Evolutionary conservation across 1,284 basidiomycete species (phyloP).

Genomic region (Ceratorhiza oryzae-sativae): DNA sequence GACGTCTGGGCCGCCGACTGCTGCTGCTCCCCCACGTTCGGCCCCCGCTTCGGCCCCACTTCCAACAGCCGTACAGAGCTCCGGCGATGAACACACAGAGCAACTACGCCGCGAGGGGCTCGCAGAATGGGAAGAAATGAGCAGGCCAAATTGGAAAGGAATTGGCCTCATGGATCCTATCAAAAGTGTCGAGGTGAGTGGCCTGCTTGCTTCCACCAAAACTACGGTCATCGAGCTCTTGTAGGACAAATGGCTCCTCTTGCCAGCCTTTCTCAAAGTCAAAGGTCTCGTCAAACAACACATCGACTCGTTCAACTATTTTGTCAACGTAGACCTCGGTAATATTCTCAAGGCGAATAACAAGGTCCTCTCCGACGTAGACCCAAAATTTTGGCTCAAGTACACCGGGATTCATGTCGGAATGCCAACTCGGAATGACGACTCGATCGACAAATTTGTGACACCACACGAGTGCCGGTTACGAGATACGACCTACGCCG

Average conservation of each 20-base stretch:
- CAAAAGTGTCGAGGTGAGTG: slow-evolving; percentile 74
- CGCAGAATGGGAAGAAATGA: slow-evolving; percentile 67
- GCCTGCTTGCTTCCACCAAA: background rate
- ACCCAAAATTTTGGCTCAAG: slow-evolving; percentile 96
- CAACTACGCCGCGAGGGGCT: slow-evolving; percentile 50
- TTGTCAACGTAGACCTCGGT: slow-evolving; percentile 96
- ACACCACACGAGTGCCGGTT: slow-evolving; percentile 98
- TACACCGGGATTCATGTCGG: slow-evolving; percentile 96
- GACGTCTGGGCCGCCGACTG: background rate
- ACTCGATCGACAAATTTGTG: slow-evolving; percentile 81
- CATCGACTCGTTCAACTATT: slow-evolving; percentile 99
- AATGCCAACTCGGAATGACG: slow-evolving; percentile 88
- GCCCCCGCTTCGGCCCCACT: background rate
- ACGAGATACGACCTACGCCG: slow-evolving; percentile 95
- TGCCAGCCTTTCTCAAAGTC: slow-evolving; percentile 94
- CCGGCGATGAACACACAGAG: slow-evolving; percentile 25
- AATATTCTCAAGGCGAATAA: slow-evolving; percentile 95
- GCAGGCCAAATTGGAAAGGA: slow-evolving; percentile 69
- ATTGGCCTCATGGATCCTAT: slow-evolving; percentile 78
- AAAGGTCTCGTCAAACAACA: slow-evolving; percentile 99
- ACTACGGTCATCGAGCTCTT: background rate
- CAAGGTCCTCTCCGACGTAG: slow-evolving; percentile 94
- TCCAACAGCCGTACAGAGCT: background rate
- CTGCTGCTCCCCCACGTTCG: background rate
- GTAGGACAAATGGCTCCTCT: slow-evolving; percentile 96